phyloP scores from a whole-genome alignment of 257 asterid species.

The Lantana camara region DNA sequence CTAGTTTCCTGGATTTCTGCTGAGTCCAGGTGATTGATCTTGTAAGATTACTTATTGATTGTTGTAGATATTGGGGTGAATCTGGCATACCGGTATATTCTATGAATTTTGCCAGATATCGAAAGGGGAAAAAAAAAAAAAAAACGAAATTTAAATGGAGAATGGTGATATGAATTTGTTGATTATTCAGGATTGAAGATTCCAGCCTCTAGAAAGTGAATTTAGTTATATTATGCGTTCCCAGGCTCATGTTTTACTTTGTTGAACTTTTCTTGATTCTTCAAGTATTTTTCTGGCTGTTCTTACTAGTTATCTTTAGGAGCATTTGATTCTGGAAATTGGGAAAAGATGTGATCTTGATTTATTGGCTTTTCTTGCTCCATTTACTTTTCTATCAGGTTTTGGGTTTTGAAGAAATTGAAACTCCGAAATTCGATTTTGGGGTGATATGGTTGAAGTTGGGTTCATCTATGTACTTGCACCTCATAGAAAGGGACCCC shows the following conservation, averaged over 20 bases:
- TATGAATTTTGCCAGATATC: not conserved
- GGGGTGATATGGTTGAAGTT: constrained; percentile 84
- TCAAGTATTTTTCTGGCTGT: not conserved
- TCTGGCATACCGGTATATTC: not conserved
- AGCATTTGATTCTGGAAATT: not conserved
- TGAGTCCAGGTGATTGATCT: not conserved
- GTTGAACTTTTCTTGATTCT: not conserved
- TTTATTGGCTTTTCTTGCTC: not conserved
- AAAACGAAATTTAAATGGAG: not conserved
- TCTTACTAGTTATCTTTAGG: not conserved
- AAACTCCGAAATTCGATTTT: constrained; percentile 65
- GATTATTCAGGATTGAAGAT: not conserved
- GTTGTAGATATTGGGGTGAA: not conserved
- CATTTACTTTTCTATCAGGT: constrained; percentile 37
- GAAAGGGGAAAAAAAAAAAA: too few relatives aligned
- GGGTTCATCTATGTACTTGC: constrained; percentile 62
- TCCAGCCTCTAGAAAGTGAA: not conserved
- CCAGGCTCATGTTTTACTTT: not conserved
- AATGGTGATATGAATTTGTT: not conserved
- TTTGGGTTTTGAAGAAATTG: constrained; percentile 81
- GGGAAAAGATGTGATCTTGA: constrained; percentile 7
- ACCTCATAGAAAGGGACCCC: constrained; percentile 88
- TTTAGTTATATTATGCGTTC: not conserved
- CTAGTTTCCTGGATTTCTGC: not conserved
- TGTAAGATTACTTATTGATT: not conserved